Evolutionary conservation across 495 filamentous ascomycete genomes (phyloP).

Genomic region (Penicillium canariense): DNA sequence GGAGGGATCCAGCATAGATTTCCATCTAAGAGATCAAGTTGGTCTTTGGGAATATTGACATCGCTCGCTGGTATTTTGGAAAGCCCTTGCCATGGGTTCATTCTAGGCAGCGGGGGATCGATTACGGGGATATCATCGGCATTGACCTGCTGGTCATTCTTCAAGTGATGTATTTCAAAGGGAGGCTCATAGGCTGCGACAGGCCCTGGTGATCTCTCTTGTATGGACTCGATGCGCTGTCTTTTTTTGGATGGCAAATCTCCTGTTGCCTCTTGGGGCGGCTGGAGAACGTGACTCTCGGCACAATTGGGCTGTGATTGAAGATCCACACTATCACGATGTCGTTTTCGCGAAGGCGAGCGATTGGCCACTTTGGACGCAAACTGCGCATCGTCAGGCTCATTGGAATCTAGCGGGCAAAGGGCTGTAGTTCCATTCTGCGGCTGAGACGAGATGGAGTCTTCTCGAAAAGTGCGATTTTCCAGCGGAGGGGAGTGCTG

Average conservation of each 20-base stretch:
- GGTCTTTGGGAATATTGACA: slow-evolving; percentile 57
- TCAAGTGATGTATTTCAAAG: neutral
- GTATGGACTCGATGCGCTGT: slow-evolving; percentile 10
- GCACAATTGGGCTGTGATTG: neutral
- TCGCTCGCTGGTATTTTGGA: slow-evolving; percentile 42
- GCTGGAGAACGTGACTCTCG: neutral
- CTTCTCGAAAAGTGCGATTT: neutral
- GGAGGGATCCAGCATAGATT: slow-evolving; percentile 47
- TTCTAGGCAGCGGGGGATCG: neutral
- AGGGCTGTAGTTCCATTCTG: neutral
- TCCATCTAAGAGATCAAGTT: slow-evolving; percentile 55
- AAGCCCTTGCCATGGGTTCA: slow-evolving; percentile 39
- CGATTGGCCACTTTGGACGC: neutral
- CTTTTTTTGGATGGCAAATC: slow-evolving; percentile 12
- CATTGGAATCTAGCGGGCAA: neutral
- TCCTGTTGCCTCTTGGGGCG: neutral
- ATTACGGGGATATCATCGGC: neutral
- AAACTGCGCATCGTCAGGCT: neutral
- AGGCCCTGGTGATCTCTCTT: neutral
- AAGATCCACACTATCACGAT: slow-evolving; percentile 7
- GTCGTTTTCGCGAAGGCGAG: slow-evolving; percentile 13
- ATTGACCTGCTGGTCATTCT: neutral
- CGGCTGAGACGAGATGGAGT: slow-evolving; percentile 10
- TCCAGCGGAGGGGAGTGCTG: neutral
- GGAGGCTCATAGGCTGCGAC: neutral